Percentiles rank a stretch among this genome's conserved stretches.
phyloP scores from a whole-genome alignment of 495 filamentous ascomycete genomes.

The Lasiosphaeriaceae sp. region DNA sequence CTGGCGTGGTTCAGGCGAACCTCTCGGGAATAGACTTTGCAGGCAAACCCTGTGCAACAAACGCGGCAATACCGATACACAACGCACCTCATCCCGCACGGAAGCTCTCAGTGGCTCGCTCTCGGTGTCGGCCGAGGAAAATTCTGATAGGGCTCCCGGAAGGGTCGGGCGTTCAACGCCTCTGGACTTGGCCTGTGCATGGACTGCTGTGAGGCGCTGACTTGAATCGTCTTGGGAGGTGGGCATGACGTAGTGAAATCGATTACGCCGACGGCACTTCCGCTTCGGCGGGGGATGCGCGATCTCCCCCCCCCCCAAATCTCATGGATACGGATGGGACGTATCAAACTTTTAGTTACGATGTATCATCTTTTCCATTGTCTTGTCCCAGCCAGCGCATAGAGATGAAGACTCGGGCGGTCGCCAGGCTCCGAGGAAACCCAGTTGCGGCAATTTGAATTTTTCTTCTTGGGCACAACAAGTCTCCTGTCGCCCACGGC shows the following conservation, averaged over 20 bases:
- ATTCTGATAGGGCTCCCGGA: slow-evolving; percentile 1
- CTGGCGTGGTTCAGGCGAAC: no score
- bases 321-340: no score
- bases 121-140: no score
- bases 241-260: slow-evolving; percentile 23
- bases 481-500: background rate
- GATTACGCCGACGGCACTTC: slow-evolving; percentile 9
- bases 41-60: no score
- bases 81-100: no score
- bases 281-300: slow-evolving; percentile 13
- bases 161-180: slow-evolving; percentile 6
- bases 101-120: background rate
- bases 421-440: slow-evolving; percentile 4
- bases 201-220: slow-evolving; percentile 13
- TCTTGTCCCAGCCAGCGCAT: background rate
- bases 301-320: background rate
- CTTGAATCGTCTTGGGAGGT: slow-evolving; percentile 9
- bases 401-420: background rate
- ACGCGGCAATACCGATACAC: no score
- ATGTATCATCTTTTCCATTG: background rate
- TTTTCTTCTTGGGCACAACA: background rate
- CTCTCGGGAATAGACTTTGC: background rate
- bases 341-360: background rate
- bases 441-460: slow-evolving; percentile 2
- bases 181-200: background rate